Conservation (phyloP, 2,329 filamentous ascomycete species). For the Geosmithia morbida region DNA sequence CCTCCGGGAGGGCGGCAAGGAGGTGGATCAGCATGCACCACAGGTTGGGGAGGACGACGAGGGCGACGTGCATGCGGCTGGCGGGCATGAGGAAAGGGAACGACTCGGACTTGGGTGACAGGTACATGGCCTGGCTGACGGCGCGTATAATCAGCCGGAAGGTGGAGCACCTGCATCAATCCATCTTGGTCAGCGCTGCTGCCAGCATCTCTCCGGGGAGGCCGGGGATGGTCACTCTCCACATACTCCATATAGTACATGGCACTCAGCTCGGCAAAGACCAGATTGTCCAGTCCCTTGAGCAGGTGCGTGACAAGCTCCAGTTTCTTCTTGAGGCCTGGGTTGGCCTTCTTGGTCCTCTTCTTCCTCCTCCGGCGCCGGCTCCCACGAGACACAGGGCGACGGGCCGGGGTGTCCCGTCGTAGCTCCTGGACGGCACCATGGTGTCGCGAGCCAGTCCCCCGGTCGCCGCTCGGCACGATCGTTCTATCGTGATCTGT, state of each 20-base stretch:
- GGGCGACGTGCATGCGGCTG: slow-evolving; percentile 39
- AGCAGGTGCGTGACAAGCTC: slow-evolving; percentile 47
- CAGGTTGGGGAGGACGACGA: slow-evolving; percentile 42
- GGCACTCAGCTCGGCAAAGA: slow-evolving; percentile 49
- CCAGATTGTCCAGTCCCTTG: slow-evolving; percentile 44
- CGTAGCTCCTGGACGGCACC: not conserved
- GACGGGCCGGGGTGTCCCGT: not conserved
- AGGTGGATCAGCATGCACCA: slow-evolving; percentile 48
- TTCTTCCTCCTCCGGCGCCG: slow-evolving; percentile 18
- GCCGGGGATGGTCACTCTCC: not conserved
- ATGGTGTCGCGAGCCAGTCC: not conserved
- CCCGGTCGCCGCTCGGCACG: not conserved
- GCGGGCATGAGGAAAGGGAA: slow-evolving; percentile 41
- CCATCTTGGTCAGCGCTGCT: not conserved
- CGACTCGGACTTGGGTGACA: slow-evolving; percentile 46
- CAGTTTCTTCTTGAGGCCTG: slow-evolving; percentile 39
- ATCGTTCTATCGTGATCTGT: not conserved
- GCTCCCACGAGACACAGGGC: slow-evolving; percentile 4
- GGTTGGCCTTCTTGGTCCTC: slow-evolving; percentile 19
- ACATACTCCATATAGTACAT: slow-evolving; percentile 59
- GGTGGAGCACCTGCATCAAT: slow-evolving; percentile 41
- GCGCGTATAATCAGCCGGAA: slow-evolving; percentile 45
- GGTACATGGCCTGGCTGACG: slow-evolving; percentile 45
- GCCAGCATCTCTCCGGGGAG: not conserved
- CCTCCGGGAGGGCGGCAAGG: slow-evolving; percentile 36